Evolutionary conservation across 805 yeast genomes (phyloP).

Genomic region (Saturnispora besseyi): DNA sequence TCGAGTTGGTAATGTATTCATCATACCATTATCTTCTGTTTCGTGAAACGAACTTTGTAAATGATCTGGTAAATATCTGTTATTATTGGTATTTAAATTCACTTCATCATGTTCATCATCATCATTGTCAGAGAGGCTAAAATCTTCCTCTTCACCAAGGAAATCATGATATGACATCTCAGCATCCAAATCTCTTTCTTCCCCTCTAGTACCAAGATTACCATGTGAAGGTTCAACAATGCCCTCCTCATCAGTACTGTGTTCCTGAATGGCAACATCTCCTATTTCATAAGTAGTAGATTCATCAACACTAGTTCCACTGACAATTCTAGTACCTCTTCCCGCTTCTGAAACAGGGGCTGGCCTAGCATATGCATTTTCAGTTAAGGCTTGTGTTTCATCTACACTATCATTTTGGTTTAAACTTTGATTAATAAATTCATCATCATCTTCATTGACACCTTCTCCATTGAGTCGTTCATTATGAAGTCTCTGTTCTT

Average conservation of each 20-base stretch:
- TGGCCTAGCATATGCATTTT: conserved; percentile 12
- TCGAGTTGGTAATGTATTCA: background rate
- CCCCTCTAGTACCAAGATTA: background rate
- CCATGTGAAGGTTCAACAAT: background rate
- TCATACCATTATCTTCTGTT: background rate
- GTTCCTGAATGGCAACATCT: conserved; percentile 4
- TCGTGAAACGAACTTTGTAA: conserved; percentile 12
- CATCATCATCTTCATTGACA: conserved; percentile 19
- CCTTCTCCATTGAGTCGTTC: background rate
- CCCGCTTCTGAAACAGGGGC: conserved; percentile 10
- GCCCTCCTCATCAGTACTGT: conserved; percentile 3
- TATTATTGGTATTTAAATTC: background rate
- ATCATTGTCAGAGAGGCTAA: conserved; percentile 1
- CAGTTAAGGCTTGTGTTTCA: conserved; percentile 16
- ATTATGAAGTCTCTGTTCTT: conserved; percentile 12
- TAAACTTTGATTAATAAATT: conserved; percentile 17
- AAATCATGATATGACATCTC: conserved; percentile 35
- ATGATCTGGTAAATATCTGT: conserved; percentile 2
- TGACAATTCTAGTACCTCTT: conserved; percentile 8
- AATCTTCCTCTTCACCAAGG: conserved; percentile 18
- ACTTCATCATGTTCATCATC: conserved; percentile 5
- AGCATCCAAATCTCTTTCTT: conserved; percentile 36
- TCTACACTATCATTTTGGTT: conserved; percentile 12
- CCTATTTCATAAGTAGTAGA: conserved; percentile 10
- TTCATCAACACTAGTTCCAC: conserved; percentile 17